Evolutionary conservation across 306 rosid genomes (phyloP), one percentile per base, ranked within the genome.

Genomic region (Ceratonia siliqua): DNA sequence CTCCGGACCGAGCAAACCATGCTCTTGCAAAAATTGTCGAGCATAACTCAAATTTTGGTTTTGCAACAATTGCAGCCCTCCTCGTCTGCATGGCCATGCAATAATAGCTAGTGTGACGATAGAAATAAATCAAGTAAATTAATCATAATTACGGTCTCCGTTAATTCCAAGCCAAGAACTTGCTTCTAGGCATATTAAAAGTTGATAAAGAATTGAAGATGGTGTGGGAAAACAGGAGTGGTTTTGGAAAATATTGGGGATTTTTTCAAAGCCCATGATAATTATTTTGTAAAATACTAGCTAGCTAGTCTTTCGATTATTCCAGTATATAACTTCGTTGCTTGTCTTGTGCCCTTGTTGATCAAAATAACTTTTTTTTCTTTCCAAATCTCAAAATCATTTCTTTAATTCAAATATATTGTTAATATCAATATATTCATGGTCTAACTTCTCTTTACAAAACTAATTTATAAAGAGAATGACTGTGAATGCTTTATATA

Each of bases 61-160:
- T 71, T 75, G 72, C 92, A 88, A 76, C 97, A 69, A 73, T 75
- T 81, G 42, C 90, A 77, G 61, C 85, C 81, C 15, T 36, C 80
- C 27, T 75, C 87, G 0, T 65, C 81, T 30, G 88, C 86, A 70
- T 87, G 91, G 89, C 93, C 96, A 24, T 88, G 86, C 91, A 83
- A 75, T 56, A 39, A 45, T 68, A n/a, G 56, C 53, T 68, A n/a
- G 56, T 28, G 43, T 84, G 71, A 73, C 73, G 9, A 21, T 69
- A 33, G 83, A 87, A 91, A 79, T 68, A 77, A 70, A 84, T 70
- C 54, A 63, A 74, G 49, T 85, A 80, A 83, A 75, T 42, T 70
- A 48, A 79, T 55, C 28, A 78, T 62, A 52, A 80, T 22, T 35
- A 45, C 57, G 32, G 76, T 65, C 58, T 62, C 52, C 1, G 41